These are phyloP conservation scores for Beta lomatogona DNA, from an alignment of 179 eudicot species.

Conservation along the genomic window DNA sequence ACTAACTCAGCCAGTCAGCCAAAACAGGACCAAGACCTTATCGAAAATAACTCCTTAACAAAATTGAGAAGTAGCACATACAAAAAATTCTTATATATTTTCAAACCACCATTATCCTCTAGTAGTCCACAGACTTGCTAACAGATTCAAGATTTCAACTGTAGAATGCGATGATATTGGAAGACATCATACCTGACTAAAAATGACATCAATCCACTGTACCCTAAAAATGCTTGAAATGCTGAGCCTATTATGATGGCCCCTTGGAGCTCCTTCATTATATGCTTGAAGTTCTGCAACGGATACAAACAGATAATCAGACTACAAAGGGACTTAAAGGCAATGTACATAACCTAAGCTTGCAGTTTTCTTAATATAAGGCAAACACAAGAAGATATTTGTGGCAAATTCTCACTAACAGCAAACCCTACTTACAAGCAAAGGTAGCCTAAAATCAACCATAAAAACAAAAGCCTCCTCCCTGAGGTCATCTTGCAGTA, in stretches of 20 bases:
- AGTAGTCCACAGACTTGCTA: background rate
- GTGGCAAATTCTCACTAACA: background rate
- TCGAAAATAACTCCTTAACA: background rate
- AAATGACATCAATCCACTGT: constrained; percentile 85
- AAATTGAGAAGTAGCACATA: background rate
- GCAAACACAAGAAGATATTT: background rate
- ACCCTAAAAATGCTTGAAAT: constrained; percentile 85
- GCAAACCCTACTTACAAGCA: background rate
- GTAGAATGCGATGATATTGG: background rate
- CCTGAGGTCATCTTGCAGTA: background rate
- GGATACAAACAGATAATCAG: constrained; percentile 11
- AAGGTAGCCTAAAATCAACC: background rate
- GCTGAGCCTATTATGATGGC: constrained; percentile 87
- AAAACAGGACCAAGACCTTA: background rate
- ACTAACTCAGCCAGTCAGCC: background rate
- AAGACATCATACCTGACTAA: constrained; percentile 55
- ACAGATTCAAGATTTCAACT: background rate
- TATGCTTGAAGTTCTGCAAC: constrained; percentile 86
- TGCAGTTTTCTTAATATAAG: background rate
- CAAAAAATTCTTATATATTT: background rate
- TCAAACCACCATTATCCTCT: background rate
- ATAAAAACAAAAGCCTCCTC: background rate
- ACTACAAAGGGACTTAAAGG: background rate
- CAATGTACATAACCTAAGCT: background rate
- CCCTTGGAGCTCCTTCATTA: constrained; percentile 93